Percentiles rank a stretch among this genome's conserved stretches.
phyloP scores from a whole-genome alignment of 768 basidiomycete genomes.

The Agrocybe pediades region DNA sequence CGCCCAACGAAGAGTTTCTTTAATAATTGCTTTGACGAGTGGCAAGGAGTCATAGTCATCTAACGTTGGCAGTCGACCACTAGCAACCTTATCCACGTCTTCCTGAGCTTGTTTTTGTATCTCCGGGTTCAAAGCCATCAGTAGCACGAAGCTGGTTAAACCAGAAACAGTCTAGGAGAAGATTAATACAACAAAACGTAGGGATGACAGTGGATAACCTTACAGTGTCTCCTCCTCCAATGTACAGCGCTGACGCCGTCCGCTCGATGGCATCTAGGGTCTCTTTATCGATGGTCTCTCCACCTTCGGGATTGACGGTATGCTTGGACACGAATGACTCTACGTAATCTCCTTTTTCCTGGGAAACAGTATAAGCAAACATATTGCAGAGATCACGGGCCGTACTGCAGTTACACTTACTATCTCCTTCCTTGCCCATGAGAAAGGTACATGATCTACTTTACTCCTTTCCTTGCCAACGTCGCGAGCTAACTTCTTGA shows the following conservation, averaged over 20 bases:
- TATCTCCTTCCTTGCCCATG: slow-evolving; percentile 33
- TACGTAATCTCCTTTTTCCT: slow-evolving; percentile 9
- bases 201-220: slow-evolving; percentile 15
- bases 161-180: slow-evolving; percentile 33
- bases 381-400: too few relatives aligned
- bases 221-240: slow-evolving; percentile 43
- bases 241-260: slow-evolving; percentile 29
- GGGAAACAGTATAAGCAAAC: neutral
- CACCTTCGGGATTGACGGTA: slow-evolving; percentile 23
- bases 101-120: slow-evolving; percentile 37
- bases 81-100: slow-evolving; percentile 38
- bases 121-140: slow-evolving; percentile 40
- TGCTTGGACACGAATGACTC: slow-evolving; percentile 34
- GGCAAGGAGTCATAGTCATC: slow-evolving; percentile 33
- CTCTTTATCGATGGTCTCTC: slow-evolving; percentile 20
- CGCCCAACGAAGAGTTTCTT: slow-evolving; percentile 39
- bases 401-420: slow-evolving; percentile 22
- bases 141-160: slow-evolving; percentile 36
- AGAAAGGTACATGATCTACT: slow-evolving; percentile 26
- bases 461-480: slow-evolving; percentile 18
- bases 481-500: slow-evolving; percentile 31
- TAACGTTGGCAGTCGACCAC: slow-evolving; percentile 32
- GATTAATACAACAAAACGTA: neutral
- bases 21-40: slow-evolving; percentile 37
- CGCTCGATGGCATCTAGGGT: slow-evolving; percentile 30